Conservation (phyloP, 2,329 filamentous ascomycete genomes). For the Exophiala bonariae region DNA sequence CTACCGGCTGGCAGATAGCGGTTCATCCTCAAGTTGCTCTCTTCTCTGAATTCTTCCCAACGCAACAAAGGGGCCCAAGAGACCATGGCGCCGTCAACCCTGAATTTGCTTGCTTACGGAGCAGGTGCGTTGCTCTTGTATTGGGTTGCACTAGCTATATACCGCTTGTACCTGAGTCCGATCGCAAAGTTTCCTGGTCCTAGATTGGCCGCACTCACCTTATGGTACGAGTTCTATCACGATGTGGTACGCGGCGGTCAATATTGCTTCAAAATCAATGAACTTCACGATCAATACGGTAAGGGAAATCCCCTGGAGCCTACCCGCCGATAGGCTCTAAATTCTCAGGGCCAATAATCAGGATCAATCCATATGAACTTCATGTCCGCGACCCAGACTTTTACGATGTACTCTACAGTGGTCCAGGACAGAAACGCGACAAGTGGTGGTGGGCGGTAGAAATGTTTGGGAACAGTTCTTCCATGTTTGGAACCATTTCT, state of each 20-base stretch:
- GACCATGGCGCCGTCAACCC: no score
- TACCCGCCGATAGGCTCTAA: background rate
- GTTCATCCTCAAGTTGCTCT: no score
- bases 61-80: no score
- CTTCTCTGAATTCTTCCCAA: no score
- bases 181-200: slow-evolving; percentile 31
- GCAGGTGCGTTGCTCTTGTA: slow-evolving; percentile 5
- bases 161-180: slow-evolving; percentile 26
- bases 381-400: slow-evolving; percentile 37
- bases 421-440: slow-evolving; percentile 27
- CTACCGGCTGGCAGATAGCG: no score
- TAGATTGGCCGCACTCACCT: slow-evolving; percentile 34
- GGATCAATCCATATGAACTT: slow-evolving; percentile 35
- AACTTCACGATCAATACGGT: slow-evolving; percentile 38
- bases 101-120: background rate
- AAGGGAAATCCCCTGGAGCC: background rate
- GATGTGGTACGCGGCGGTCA: slow-evolving; percentile 33
- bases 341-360: slow-evolving; percentile 31
- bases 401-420: slow-evolving; percentile 35
- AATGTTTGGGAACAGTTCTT: slow-evolving; percentile 18
- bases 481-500: slow-evolving; percentile 22
- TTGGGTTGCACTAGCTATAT: slow-evolving; percentile 11
- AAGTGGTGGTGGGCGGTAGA: slow-evolving; percentile 28
- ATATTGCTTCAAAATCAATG: slow-evolving; percentile 36
- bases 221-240: slow-evolving; percentile 35